A percentile compares a stretch with the other conserved stretches of the same genome.
These are phyloP conservation scores for Plantago coronopus DNA, from an alignment of 305 asterid species.

Conservation along the genomic window DNA sequence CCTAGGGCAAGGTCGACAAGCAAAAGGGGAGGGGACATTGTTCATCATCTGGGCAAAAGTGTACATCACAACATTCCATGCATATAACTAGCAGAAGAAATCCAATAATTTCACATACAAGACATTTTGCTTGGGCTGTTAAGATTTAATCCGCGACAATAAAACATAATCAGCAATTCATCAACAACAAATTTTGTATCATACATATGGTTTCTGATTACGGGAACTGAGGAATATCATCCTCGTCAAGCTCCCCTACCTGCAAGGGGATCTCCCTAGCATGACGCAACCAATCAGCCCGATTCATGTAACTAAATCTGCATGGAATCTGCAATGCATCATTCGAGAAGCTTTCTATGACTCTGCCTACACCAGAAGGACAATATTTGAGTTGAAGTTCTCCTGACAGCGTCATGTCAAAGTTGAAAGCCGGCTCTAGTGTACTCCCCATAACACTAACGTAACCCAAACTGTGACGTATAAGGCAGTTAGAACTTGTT, in stretches of 20 bases:
- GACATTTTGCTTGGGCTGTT: no score
- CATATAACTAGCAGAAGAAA: no score
- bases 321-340: neutral
- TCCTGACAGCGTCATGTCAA: slow-evolving; percentile 25
- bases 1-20: no score
- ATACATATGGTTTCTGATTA: neutral
- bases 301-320: neutral
- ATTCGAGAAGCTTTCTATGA: neutral
- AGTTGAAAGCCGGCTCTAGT: slow-evolving; percentile 31
- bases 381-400: slow-evolving; percentile 27
- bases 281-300: neutral
- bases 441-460: slow-evolving; percentile 34
- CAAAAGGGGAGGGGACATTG: no score
- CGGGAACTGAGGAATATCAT: neutral
- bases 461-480: slow-evolving; percentile 33
- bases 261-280: neutral
- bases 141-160: no score
- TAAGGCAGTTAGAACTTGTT: neutral
- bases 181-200: no score
- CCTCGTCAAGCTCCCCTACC: neutral
- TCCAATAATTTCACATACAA: no score
- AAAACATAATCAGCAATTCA: no score
- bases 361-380: neutral
- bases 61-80: no score
- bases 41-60: no score